phyloP scores from a whole-genome alignment of 768 basidiomycete species.

The Auricularia sp. region DNA sequence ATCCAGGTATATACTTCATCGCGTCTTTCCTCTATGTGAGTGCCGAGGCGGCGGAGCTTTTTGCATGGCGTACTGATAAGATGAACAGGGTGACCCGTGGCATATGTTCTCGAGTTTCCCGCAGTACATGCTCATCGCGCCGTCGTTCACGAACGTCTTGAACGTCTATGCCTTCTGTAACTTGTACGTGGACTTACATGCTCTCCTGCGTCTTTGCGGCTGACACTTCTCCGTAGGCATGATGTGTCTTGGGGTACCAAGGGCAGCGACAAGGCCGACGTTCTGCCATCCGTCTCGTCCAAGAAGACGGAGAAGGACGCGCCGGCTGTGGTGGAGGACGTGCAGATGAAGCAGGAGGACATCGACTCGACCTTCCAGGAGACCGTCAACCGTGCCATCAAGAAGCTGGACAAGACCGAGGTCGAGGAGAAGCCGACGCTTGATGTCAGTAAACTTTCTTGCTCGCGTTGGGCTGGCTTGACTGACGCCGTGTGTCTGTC shows the following conservation, averaged over 20 bases:
- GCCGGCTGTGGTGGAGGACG: constrained; percentile 74
- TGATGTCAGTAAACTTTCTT: constrained; percentile 34
- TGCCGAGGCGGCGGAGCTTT: constrained; percentile 7
- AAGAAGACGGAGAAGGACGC: constrained; percentile 70
- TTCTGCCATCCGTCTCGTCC: constrained; percentile 80
- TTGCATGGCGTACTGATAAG: background rate
- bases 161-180: constrained; percentile 98
- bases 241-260: constrained; percentile 92
- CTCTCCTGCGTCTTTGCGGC: background rate
- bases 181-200: constrained; percentile 60
- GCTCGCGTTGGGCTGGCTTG: background rate
- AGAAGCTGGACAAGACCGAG: constrained; percentile 59
- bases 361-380: constrained; percentile 87
- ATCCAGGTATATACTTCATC: constrained; percentile 63
- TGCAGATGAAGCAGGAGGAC: constrained; percentile 73
- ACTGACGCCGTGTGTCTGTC: background rate
- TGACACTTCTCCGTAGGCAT: constrained; percentile 7
- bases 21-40: constrained; percentile 81
- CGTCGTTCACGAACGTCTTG: constrained; percentile 88
- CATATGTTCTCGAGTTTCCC: constrained; percentile 93
- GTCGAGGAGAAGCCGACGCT: constrained; percentile 66
- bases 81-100: constrained; percentile 84
- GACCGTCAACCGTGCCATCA: constrained; percentile 79
- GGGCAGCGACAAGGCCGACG: constrained; percentile 89
- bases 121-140: constrained; percentile 84